Evolutionary conservation across 2,329 filamentous ascomycete species (phyloP).

Genomic region (Penicillium concentricum): DNA sequence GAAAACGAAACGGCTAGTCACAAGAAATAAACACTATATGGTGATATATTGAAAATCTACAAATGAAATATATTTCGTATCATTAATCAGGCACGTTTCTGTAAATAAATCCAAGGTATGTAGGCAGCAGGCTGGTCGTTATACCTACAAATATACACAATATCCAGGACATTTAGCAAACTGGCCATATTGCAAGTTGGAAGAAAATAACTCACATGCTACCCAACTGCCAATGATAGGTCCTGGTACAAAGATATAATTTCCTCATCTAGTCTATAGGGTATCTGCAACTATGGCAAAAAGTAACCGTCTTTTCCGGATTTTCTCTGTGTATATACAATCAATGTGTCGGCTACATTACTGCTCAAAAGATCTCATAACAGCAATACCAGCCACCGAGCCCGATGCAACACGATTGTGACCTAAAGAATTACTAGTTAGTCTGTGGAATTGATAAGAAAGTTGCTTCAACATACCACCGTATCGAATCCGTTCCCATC

Average conservation of each 20-base stretch:
- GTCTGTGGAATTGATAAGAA: not conserved
- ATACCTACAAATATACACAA: too few species aligned
- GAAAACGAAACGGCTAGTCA: too few species aligned
- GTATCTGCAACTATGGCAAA: not conserved
- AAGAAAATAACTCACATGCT: too few species aligned
- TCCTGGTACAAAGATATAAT: not conserved
- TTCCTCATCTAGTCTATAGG: not conserved
- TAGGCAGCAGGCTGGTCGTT: too few species aligned
- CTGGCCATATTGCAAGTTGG: too few species aligned
- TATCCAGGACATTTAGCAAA: too few species aligned
- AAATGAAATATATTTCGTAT: too few species aligned
- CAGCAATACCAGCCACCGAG: constrained; percentile 38
- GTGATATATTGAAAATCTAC: too few species aligned
- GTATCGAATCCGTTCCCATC: constrained; percentile 46
- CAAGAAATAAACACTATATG: too few species aligned
- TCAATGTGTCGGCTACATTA: constrained; percentile 6
- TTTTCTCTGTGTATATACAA: not conserved
- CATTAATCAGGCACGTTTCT: too few species aligned
- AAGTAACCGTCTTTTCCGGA: not conserved
- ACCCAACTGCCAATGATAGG: too few species aligned
- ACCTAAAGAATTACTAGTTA: constrained; percentile 24
- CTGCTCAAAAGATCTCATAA: constrained; percentile 39
- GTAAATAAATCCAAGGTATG: too few species aligned
- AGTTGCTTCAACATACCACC: constrained; percentile 37
- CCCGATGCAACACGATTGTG: constrained; percentile 45